Conservation (phyloP, 352 stramenopile species). For the Blastocystis sp. region DNA sequence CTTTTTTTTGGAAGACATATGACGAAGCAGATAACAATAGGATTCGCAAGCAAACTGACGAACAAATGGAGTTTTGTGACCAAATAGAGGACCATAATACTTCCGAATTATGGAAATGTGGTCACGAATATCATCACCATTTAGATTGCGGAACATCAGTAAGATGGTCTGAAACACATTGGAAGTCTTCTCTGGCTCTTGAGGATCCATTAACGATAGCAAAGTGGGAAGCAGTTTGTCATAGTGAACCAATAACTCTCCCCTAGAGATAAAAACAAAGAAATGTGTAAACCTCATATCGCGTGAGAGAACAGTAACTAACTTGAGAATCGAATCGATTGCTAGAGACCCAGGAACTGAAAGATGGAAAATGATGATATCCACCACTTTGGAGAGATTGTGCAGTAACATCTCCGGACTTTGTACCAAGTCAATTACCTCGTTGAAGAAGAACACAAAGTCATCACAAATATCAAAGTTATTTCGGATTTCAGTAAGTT, state of each 20-base stretch:
- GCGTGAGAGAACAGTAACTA: conserved; percentile 7
- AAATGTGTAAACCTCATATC: conserved; percentile 10
- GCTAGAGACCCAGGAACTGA: conserved; percentile 1
- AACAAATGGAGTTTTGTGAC: conserved; percentile 76
- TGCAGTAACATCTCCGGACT: conserved; percentile 56
- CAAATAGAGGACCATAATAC: conserved; percentile 80
- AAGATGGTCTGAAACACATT: conserved; percentile 82
- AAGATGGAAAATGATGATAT: conserved; percentile 50
- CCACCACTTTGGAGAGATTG: conserved; percentile 31
- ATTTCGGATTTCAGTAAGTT: conserved; percentile 32
- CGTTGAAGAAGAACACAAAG: conserved; percentile 60
- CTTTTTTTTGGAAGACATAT: conserved; percentile 69
- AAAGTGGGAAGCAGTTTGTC: conserved; percentile 31
- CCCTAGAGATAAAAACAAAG: not conserved
- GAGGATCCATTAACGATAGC: conserved; percentile 22
- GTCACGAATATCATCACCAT: conserved; percentile 72
- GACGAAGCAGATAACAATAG: conserved; percentile 74
- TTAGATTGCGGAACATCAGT: conserved; percentile 80
- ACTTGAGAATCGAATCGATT: conserved; percentile 18
- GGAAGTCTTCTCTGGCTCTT: conserved; percentile 76
- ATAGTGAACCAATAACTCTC: conserved; percentile 37
- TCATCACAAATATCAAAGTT: conserved; percentile 58
- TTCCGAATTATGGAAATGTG: conserved; percentile 82
- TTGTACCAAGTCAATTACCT: conserved; percentile 35
- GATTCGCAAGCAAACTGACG: conserved; percentile 81